Conservation (phyloP, 2,329 filamentous ascomycete species). For the Ilyonectria robusta region DNA sequence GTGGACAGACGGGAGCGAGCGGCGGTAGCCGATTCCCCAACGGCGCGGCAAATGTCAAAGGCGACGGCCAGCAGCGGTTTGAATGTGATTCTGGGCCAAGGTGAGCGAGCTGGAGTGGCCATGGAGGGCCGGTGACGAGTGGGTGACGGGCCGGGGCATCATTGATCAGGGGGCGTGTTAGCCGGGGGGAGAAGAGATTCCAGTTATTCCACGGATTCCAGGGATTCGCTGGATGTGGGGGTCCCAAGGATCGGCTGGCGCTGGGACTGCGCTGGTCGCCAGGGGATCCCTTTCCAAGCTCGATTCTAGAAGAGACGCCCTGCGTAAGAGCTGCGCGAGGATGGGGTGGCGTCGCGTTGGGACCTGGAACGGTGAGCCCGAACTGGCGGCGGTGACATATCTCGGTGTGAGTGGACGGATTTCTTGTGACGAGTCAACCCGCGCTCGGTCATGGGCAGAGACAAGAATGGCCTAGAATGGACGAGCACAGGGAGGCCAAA, state of each 20-base stretch:
- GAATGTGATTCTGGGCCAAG: slow-evolving; percentile 13
- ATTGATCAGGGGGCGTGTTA: not conserved
- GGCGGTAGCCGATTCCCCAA: slow-evolving; percentile 1
- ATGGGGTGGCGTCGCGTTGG: slow-evolving; percentile 8
- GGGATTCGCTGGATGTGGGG: slow-evolving; percentile 39
- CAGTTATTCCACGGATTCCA: slow-evolving; percentile 16
- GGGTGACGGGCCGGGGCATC: slow-evolving; percentile 19
- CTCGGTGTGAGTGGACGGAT: slow-evolving; percentile 26
- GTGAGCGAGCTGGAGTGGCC: slow-evolving; percentile 15
- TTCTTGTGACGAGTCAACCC: slow-evolving; percentile 29
- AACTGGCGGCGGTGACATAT: slow-evolving; percentile 20
- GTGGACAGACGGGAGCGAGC: not conserved
- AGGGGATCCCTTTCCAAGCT: slow-evolving; percentile 44
- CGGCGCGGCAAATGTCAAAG: slow-evolving; percentile 10
- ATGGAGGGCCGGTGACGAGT: slow-evolving; percentile 7
- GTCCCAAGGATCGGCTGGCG: slow-evolving; percentile 39
- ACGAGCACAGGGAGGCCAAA: not conserved
- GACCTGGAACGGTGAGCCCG: slow-evolving; percentile 6
- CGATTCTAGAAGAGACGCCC: slow-evolving; percentile 48
- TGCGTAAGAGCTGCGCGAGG: not conserved
- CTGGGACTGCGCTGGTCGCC: slow-evolving; percentile 36
- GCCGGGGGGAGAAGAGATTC: slow-evolving; percentile 11
- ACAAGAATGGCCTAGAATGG: not conserved
- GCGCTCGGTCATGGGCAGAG: slow-evolving; percentile 20
- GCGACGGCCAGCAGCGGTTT: not conserved